phyloP scores from a whole-genome alignment of 495 filamentous ascomycete species.

The Podospora anserina region DNA sequence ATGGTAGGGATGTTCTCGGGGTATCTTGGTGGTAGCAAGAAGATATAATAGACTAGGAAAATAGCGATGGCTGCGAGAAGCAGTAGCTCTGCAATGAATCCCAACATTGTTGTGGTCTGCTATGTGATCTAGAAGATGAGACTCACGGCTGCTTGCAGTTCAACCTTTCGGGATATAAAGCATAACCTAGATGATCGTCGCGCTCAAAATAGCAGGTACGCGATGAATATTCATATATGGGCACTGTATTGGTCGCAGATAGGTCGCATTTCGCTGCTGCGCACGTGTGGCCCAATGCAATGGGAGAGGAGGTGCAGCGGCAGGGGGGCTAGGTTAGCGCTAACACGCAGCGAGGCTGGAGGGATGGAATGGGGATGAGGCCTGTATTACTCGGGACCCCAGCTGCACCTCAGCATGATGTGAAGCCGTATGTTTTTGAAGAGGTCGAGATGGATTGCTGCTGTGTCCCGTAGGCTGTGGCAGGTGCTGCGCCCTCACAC shows the following conservation, averaged over 20 bases:
- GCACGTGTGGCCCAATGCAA: not conserved
- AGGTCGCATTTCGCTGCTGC: not conserved
- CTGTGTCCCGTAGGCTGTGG: not conserved
- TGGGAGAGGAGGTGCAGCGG: not conserved
- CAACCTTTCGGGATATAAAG: not conserved
- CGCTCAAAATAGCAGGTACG: not conserved
- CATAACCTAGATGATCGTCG: not conserved
- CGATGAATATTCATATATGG: not conserved
- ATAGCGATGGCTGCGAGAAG: conserved; percentile 7
- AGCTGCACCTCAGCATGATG: not conserved
- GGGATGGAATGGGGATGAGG: not conserved
- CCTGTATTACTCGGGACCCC: not conserved
- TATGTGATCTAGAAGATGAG: not conserved
- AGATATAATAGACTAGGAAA: not conserved
- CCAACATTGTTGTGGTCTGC: conserved; percentile 7
- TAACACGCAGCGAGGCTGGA: not conserved
- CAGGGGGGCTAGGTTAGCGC: not conserved
- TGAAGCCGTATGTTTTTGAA: not conserved
- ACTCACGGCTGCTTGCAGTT: not conserved
- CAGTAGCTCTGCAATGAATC: conserved; percentile 8
- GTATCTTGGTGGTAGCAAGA: conserved; percentile 18
- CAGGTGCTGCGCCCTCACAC: too few relatives aligned
- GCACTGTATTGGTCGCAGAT: not conserved
- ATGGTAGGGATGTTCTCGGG: conserved; percentile 29
- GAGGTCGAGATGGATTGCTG: not conserved